Base-by-base conservation (phyloP, 1,139 yeast genomes). In the Suhomyces terraborum region DNA sequence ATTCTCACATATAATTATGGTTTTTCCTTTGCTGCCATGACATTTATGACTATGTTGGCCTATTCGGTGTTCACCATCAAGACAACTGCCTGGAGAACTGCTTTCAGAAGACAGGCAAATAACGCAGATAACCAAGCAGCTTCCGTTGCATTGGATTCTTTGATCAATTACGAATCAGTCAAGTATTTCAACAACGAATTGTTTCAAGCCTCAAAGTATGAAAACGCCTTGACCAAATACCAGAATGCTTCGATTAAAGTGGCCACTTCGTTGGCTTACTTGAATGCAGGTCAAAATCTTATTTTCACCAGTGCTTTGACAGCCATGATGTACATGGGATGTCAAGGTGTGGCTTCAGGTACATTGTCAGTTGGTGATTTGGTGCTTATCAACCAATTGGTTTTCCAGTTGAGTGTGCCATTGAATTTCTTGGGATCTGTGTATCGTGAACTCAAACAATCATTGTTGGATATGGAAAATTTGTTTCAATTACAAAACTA, bases 321-420 rank as follows among this genome's bases (percentile, higher is more conserved):
- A 1, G 89, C 84, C 2, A 93, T 94, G 95, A 94, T 93, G 98
- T 93, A 87, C 61, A 84, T 93, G 96, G 98, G 97, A n/a, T 89
- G 97, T 55, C 81, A 82, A 45, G 98, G 98, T 22, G 95, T 93
- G 10, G 82, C 89, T 9, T 66, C 77, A 4, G 97, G 97, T 0
- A 66, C 80, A 1, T 70, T 93, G 45, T 84, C 95, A 2, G 98
- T 94, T 13, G 99, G 99, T 50, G 98, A 93, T 60, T 72, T 93
- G 56, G 98, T 93, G n/a, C 73, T 94, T 48, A 91, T 93, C 50
- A 94, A 94, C 62, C 98, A 94, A 66, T 75, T 94, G 43, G 98
- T 93, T 8, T 93, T 93, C 71, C 99, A 93, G 67, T 75, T 93
- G 38, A 86, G 96, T 26, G 95, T 93, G 12, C 98, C 98, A 1